These are phyloP conservation scores for Vitellaria paradoxa DNA, from an alignment of 179 eudicot species.

Conservation along the genomic window DNA sequence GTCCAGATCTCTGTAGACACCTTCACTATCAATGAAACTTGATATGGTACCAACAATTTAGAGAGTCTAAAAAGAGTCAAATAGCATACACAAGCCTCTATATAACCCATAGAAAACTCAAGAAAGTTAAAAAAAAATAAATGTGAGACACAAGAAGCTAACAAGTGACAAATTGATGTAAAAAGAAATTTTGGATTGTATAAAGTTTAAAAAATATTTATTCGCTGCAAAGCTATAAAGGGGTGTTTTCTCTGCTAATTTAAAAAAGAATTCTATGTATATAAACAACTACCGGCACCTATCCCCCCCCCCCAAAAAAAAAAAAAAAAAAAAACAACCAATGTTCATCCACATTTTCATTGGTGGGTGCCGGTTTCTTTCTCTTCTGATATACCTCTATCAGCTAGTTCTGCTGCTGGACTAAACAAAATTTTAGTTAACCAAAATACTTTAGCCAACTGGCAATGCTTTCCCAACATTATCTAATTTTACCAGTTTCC, in stretches of 20 bases:
- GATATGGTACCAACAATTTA: background rate
- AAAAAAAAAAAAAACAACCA: too few species aligned
- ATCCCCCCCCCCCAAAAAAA: too few species aligned
- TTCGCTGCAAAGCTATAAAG: background rate
- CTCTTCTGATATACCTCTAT: background rate
- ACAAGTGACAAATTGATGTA: background rate
- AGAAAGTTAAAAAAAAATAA: background rate
- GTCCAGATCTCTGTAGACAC: background rate
- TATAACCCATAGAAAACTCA: background rate
- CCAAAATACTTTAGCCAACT: background rate
- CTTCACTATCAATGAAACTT: background rate
- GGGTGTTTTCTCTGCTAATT: background rate
- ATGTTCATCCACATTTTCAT: slow-evolving; percentile 1
- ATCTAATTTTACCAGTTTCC: background rate
- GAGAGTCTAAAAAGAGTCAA: background rate
- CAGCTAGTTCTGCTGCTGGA: background rate
- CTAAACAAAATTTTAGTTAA: background rate
- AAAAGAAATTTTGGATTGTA: background rate
- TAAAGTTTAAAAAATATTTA: background rate
- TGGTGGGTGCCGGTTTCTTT: background rate
- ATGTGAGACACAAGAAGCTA: background rate
- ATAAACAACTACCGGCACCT: background rate
- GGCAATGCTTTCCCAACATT: background rate
- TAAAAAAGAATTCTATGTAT: background rate
- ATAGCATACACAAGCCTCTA: background rate